Conservation (phyloP, 495 filamentous ascomycete species). For the Annulohypoxylon maeteangense region DNA sequence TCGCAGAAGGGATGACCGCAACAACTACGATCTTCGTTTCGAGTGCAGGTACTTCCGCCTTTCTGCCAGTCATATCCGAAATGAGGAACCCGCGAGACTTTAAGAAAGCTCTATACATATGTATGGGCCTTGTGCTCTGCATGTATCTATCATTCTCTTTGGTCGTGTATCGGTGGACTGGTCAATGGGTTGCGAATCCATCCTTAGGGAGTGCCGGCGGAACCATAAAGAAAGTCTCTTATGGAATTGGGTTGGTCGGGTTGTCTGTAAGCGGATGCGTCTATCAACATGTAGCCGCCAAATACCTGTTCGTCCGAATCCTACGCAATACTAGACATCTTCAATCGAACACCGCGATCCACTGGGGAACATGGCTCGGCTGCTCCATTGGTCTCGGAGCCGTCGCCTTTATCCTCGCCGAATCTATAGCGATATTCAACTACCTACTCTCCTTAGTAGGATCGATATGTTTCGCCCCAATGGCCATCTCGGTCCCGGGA, state of each 20-base stretch:
- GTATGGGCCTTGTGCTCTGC: slow-evolving; percentile 47
- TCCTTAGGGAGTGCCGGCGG: slow-evolving; percentile 50
- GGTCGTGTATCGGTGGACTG: slow-evolving; percentile 51
- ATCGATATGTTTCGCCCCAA: slow-evolving; percentile 43
- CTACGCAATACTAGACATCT: slow-evolving; percentile 49
- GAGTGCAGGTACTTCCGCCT: slow-evolving; percentile 38
- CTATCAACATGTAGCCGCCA: slow-evolving; percentile 42
- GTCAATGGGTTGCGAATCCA: slow-evolving; percentile 51
- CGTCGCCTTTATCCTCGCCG: slow-evolving; percentile 48
- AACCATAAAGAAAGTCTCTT: slow-evolving; percentile 51
- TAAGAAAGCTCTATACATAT: slow-evolving; percentile 47
- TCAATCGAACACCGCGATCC: slow-evolving; percentile 47
- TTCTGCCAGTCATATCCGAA: slow-evolving; percentile 43
- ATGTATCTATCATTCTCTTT: slow-evolving; percentile 49
- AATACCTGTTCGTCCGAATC: slow-evolving; percentile 53
- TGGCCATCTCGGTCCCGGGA: slow-evolving; percentile 43
- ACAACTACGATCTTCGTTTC: slow-evolving; percentile 54
- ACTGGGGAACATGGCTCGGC: slow-evolving; percentile 50
- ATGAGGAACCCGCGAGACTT: slow-evolving; percentile 50
- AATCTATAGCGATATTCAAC: slow-evolving; percentile 53
- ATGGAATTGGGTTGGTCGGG: slow-evolving; percentile 49
- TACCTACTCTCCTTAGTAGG: slow-evolving; percentile 49
- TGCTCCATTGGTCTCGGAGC: slow-evolving; percentile 41
- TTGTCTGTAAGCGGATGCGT: slow-evolving; percentile 35
- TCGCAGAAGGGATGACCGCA: slow-evolving; percentile 53